Evolutionary conservation across 208 protist species (phyloP).

Genomic region (Leishmania guyanensis): DNA sequence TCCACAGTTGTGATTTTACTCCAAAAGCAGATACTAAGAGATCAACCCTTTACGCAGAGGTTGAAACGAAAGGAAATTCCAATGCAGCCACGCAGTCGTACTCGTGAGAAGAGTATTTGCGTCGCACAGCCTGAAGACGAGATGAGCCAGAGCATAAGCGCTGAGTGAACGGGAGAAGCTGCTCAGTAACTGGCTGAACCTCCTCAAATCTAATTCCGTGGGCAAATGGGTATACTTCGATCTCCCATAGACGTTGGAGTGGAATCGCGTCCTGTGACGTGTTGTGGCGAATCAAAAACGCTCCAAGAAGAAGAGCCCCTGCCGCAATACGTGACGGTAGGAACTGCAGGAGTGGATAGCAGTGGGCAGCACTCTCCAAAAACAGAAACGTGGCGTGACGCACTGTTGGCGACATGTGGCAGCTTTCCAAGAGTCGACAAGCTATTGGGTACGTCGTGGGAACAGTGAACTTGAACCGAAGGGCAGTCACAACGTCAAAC

Average conservation of each 20-base stretch:
- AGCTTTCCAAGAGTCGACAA: constrained; percentile 48
- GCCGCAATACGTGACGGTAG: constrained; percentile 69
- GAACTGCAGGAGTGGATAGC: constrained; percentile 61
- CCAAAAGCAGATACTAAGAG: not conserved
- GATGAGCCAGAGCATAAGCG: constrained; percentile 51
- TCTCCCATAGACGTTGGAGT: constrained; percentile 44
- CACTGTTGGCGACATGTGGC: constrained; percentile 19
- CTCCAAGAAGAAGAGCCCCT: constrained; percentile 56
- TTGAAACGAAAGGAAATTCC: constrained; percentile 47
- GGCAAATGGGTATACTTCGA: constrained; percentile 34
- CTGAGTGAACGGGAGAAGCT: constrained; percentile 66
- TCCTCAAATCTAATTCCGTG: constrained; percentile 58
- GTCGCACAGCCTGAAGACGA: constrained; percentile 57
- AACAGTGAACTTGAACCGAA: constrained; percentile 79
- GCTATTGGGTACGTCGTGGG: constrained; percentile 72
- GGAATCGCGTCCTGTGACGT: constrained; percentile 20
- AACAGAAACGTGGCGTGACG: constrained; percentile 66
- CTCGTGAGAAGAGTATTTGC: constrained; percentile 64
- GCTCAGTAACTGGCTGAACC: constrained; percentile 35
- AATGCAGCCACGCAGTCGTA: constrained; percentile 48
- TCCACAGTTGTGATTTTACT: not conserved
- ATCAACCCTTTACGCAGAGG: constrained; percentile 8
- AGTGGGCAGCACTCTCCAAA: constrained; percentile 72
- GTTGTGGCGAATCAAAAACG: constrained; percentile 45
- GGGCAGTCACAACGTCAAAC: constrained; percentile 55